Conservation (phyloP, 1,284 basidiomycete species). For the Rhizoctonia solani region DNA sequence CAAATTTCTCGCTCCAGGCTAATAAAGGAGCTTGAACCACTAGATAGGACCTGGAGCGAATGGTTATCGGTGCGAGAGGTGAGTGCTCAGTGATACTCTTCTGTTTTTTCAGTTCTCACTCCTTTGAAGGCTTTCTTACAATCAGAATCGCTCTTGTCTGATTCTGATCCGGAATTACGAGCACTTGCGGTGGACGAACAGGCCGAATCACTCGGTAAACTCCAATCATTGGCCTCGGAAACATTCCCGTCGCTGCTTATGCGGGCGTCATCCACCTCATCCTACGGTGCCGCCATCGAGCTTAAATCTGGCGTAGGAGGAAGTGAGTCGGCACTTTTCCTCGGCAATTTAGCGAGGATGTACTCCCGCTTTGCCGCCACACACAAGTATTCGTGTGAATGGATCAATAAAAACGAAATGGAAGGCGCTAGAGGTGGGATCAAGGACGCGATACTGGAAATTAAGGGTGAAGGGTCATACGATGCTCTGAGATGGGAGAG, state of each 20-base stretch:
- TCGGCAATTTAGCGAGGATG: constrained; percentile 80
- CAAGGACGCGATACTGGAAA: constrained; percentile 83
- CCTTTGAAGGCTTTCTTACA: constrained; percentile 46
- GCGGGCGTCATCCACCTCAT: constrained; percentile 65
- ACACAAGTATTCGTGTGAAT: constrained; percentile 47
- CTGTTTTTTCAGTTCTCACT: not conserved
- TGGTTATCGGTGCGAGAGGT: constrained; percentile 55
- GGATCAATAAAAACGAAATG: constrained; percentile 44
- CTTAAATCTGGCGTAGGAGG: constrained; percentile 94
- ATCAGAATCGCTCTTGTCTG: constrained; percentile 64
- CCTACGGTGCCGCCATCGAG: constrained; percentile 82
- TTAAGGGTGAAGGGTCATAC: constrained; percentile 79
- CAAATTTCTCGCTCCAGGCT: constrained; percentile 53
- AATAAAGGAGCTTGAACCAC: constrained; percentile 57
- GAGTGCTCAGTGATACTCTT: constrained; percentile 36
- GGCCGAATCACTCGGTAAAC: constrained; percentile 53
- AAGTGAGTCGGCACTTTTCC: constrained; percentile 84
- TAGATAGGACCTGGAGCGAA: constrained; percentile 56
- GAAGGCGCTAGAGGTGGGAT: constrained; percentile 59
- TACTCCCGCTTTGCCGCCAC: constrained; percentile 72
- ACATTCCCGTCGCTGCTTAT: constrained; percentile 74
- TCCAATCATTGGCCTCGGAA: constrained; percentile 55
- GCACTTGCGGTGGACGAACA: constrained; percentile 77
- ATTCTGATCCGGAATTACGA: constrained; percentile 77
- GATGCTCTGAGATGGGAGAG: constrained; percentile 86